Percentiles rank a stretch among this genome's conserved stretches.
Evolutionary conservation across 345 rosid species (phyloP).

Genomic region (Camelina sativa): DNA sequence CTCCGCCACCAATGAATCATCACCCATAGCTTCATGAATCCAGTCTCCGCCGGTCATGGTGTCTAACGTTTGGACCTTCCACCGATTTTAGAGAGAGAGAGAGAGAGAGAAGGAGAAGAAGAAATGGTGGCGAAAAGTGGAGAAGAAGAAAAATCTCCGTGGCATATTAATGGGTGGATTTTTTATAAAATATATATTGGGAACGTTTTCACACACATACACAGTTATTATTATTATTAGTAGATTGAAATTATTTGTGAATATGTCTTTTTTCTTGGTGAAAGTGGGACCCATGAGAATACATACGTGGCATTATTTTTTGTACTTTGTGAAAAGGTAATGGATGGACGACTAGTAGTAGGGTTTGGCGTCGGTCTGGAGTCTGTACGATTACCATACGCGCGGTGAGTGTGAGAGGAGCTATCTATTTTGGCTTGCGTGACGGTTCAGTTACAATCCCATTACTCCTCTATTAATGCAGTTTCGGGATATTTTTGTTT

Average conservation of each 20-base stretch:
- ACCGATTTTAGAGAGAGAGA: slow-evolving; percentile 28
- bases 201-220: slow-evolving; percentile 37
- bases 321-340: slow-evolving; percentile 12
- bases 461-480: slow-evolving; percentile 2
- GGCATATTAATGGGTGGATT: slow-evolving; percentile 42
- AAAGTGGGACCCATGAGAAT: slow-evolving; percentile 39
- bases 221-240: not conserved
- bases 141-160: slow-evolving; percentile 42
- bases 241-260: slow-evolving; percentile 20
- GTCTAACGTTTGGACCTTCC: slow-evolving; percentile 13
- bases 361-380: not conserved
- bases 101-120: slow-evolving; percentile 6
- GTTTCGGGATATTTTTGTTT: slow-evolving; percentile 28
- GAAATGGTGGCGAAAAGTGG: slow-evolving; percentile 43
- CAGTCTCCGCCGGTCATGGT: slow-evolving; percentile 66
- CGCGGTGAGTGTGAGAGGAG: slow-evolving; percentile 1
- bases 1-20: slow-evolving; percentile 66
- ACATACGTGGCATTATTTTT: slow-evolving; percentile 41
- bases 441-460: slow-evolving; percentile 35
- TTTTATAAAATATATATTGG: not conserved
- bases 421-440: slow-evolving; percentile 16
- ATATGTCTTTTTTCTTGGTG: slow-evolving; percentile 30
- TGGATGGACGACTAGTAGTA: not conserved
- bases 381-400: not conserved
- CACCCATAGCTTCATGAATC: slow-evolving; percentile 59